Evolutionary conservation across 1,284 basidiomycete genomes (phyloP), one percentile per base, ranked within the genome.

Genomic region (Ceraceosorus bombacis): DNA sequence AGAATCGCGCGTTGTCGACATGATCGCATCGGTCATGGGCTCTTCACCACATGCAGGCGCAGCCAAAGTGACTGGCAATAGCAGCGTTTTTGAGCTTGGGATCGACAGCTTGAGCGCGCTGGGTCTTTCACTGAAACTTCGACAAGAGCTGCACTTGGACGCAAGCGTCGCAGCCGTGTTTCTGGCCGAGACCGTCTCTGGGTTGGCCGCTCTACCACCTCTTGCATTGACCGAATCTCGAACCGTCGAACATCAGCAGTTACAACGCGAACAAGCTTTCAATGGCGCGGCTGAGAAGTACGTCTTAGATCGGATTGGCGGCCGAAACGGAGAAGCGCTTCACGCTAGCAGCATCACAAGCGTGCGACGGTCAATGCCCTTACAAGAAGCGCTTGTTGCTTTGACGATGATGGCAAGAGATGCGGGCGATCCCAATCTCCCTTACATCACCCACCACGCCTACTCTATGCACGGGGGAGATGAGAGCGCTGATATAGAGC

Each of bases 371-470:
- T 6, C 54, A 7, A 46, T 73, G 6, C 73, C 73, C 5, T 61
- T 73, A 52, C 73, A 75, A 54, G 59, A 46, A 1, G 67, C 69
- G 3, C 61, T 72, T 49, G 52, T 73, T 41, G 64, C 69, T 1
- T 64, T 55, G 12, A 27, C 54, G 10, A 49, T 6, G 13, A 13
- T 55, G 5, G 54, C 54, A n/a, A 39, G 53, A 39, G n/a, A 54
- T 6, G 53, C 17, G 8, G 53, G n/a, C 6, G 40, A 5, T 13
- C 10, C 38, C 12, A 12, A 13, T n/a, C n/a, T 55, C 10, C 54
- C 54, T 6, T 55, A 55, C 37, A 37, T 55, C n/a, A 15, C 38
- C 46, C n/a, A 15, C 41, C 43, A 27, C 27, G 27, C 27, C 27
- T 27, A 27, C 27, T 27, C 27, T 27, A 1, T 27, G 27, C 27